A percentile compares a stretch with the other conserved stretches of the same genome.
Conservation (phyloP, 2,329 filamentous ascomycete species). For the Fusarium equiseti region DNA sequence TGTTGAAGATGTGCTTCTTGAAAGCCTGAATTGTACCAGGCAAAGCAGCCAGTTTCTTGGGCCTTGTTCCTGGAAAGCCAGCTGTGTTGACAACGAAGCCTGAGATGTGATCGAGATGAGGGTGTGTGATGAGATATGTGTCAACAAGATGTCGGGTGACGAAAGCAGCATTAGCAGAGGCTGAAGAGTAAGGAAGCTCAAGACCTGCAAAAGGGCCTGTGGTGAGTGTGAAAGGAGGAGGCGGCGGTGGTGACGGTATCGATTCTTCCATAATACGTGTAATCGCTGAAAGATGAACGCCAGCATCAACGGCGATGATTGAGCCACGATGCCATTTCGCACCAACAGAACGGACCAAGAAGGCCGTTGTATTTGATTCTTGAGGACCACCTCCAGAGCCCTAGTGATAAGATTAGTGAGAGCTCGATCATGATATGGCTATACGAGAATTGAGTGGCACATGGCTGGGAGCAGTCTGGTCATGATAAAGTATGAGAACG, state of each 20-base stretch:
- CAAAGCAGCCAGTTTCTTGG: slow-evolving; percentile 87
- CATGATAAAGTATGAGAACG: neutral
- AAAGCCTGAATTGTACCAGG: slow-evolving; percentile 92
- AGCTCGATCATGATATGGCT: neutral
- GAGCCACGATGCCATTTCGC: slow-evolving; percentile 86
- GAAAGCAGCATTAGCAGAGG: slow-evolving; percentile 83
- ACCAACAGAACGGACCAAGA: slow-evolving; percentile 85
- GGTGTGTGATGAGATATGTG: slow-evolving; percentile 92
- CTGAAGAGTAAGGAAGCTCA: slow-evolving; percentile 72
- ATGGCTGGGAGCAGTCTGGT: slow-evolving; percentile 11
- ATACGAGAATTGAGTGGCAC: slow-evolving; percentile 6
- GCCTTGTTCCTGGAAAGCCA: slow-evolving; percentile 80
- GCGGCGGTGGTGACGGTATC: slow-evolving; percentile 53
- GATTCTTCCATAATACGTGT: slow-evolving; percentile 78
- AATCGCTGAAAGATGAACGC: slow-evolving; percentile 88
- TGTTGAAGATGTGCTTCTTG: slow-evolving; percentile 96
- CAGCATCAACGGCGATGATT: slow-evolving; percentile 91
- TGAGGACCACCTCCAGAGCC: slow-evolving; percentile 89
- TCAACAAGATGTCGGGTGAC: slow-evolving; percentile 84
- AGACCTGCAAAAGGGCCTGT: slow-evolving; percentile 85
- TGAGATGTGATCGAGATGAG: slow-evolving; percentile 94
- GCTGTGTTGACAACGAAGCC: slow-evolving; percentile 96
- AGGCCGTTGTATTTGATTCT: slow-evolving; percentile 90
- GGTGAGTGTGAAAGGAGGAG: slow-evolving; percentile 65
- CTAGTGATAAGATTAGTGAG: slow-evolving; percentile 58